Evolutionary conservation across 2,329 filamentous ascomycete species (phyloP), one percentile per base, ranked within the genome.

Genomic region (Phaeomoniella chlamydospora): DNA sequence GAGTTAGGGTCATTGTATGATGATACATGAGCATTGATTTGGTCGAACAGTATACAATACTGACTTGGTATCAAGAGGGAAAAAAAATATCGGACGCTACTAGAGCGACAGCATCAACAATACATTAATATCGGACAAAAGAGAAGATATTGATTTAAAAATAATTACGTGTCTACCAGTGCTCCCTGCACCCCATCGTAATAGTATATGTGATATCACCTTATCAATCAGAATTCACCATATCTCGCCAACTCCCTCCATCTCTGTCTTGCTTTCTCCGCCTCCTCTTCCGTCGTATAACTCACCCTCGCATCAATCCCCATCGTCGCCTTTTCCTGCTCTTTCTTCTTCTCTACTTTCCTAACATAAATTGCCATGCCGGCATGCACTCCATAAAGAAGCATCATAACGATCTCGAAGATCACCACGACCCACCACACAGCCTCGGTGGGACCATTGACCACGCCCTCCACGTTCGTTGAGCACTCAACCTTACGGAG

Each of bases 341-440:
- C 31, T 26, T 29, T 12, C 16, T 16, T 29, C 34, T 43, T 41
- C 16, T 43, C 18, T 10, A 26, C 34, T 3, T 17, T 18, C 18
- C 40, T 41, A 13, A 47, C 45, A 22, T 33, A 41, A 39, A 37
- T 41, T 11, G 43, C 45, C 43, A 47, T 47, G 9, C 36, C 43
- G 3, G 42, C 42, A 14, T 45, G 40, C 9, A 37, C 5, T 10
- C 31, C 37, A 35, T 47, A 47, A 19, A 45, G 29, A 3, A 43
- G 22, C 6, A 34, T 39, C 35, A 42, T 45, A 13, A 47, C 15
- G 14, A 47, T 39, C 29, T 45, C 43, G 29, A 47, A 26, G 14
- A 43, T 38, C 2, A 47, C 42, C 43, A 44, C 44, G 5, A 34
- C 37, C 12, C 37, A 42, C 45, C 45, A 47, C 9, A 45, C 36